These are phyloP conservation scores for Sporothrix luriei DNA, from an alignment of 2,329 filamentous ascomycete species.

Conservation along the genomic window DNA sequence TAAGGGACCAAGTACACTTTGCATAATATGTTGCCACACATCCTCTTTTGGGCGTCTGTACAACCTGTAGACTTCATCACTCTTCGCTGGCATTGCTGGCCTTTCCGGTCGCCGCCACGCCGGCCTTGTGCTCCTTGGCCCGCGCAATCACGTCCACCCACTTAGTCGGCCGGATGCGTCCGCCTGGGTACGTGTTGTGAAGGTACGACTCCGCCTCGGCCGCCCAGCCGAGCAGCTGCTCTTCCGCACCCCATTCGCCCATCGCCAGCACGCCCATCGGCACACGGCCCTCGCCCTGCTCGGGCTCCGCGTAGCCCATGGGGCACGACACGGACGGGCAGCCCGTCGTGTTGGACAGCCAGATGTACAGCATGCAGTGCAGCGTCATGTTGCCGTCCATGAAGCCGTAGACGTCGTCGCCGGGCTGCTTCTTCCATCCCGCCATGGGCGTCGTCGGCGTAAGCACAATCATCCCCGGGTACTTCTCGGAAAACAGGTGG, in stretches of 20 bases:
- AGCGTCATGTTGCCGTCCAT: constrained; percentile 73
- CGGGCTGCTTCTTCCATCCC: constrained; percentile 67
- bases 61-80: background rate
- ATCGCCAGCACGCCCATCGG: constrained; percentile 65
- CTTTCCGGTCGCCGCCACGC: background rate
- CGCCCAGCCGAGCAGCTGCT: constrained; percentile 64
- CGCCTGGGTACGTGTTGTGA: constrained; percentile 49
- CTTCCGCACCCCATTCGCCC: constrained; percentile 68
- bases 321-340: constrained; percentile 75
- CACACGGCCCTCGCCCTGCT: constrained; percentile 60
- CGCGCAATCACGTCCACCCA: constrained; percentile 61
- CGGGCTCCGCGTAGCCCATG: constrained; percentile 67
- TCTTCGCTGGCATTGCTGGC: background rate
- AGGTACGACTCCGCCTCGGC: constrained; percentile 60
- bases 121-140: constrained; percentile 39
- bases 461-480: constrained; percentile 77
- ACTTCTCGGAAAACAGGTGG: constrained; percentile 65
- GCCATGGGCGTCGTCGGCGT: constrained; percentile 75
- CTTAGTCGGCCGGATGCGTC: constrained; percentile 54
- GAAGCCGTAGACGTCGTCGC: constrained; percentile 69
- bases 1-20: background rate
- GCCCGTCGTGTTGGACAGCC: constrained; percentile 80
- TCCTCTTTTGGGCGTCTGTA: background rate
- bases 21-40: background rate
- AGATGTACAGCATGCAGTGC: constrained; percentile 82